Evolutionary conservation across 257 asterid species (phyloP), one percentile per base, ranked within the genome.

Genomic region (Cordia subcordata): DNA sequence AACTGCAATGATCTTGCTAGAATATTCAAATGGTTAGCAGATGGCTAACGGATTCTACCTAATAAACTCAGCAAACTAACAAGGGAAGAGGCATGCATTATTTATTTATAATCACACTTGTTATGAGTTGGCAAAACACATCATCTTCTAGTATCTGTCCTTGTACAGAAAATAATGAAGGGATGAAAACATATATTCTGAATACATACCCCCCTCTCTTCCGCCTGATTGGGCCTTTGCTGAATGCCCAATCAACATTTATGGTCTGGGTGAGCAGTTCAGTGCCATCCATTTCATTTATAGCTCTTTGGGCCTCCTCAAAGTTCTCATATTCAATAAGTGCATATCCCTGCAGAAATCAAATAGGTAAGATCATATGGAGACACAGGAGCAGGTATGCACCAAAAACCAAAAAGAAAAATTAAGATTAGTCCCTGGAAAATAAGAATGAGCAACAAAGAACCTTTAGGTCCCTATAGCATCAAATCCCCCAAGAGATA

Each of bases 231-330:
- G 98, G 84, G 27, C 98, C 96, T 74, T 79, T 88, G 85, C 98
- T 91, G 79, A 91, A 91, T 64, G 98, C 96, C 98, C 98, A 91
- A 67, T 83, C 96, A 46, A 90, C 97, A 55, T 72, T 80, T 66
- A 87, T 75, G 65, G 70, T 51, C 72, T 85, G 93, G 32, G 83
- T 77, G 49, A 85, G 87, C 68, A 87, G 73, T 56, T 90, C 82
- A 60, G 78, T 59, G 53, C 94, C 97, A 75, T 85, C 88, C 87
- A 79, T 68, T 67, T 78, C 93, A 13, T 15, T 73, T 52, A 87
- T 87, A 71, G 96, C 96, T 70, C 68, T 74, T 58, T 87, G 82
- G 17, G 96, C 97, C 72, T 90, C 97, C 53, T 83, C 93, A 72
- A 78, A 81, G 72, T 68, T 82, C 74, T 87, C 95, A 61, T 73